Evolutionary conservation across 192 early-diverging fungal genomes (phyloP), one percentile per base, ranked within the genome.

Genomic region (Diversispora epigaea): DNA sequence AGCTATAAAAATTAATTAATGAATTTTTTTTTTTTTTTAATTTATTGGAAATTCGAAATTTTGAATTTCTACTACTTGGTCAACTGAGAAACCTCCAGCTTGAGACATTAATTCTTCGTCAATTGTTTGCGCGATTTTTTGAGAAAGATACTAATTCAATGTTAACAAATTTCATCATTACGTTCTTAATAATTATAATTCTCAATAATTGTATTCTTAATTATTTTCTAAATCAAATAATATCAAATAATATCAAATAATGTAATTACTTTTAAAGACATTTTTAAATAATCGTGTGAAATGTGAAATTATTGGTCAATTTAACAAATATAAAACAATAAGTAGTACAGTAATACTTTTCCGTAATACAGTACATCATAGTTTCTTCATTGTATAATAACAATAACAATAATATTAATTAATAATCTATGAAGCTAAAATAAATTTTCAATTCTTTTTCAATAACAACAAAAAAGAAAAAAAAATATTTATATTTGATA

Each of bases 51-150:
- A 17, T 57, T 40, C 21, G 9, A 44, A 40, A 17, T 9, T 9
- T 76, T 86, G 86, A 6, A 91, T 73, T 78, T 90, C 86, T 80
- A 89, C 88, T 6, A 96, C 86, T 84, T 98, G 97, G 46, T 95
- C 93, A 25, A 99, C 86, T 0, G 89, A 84, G 80, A 95, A 99
- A n/a, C 91, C 89, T 43, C 84, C 88, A 41, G 85, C 75, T 0
- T 84, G 79, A 21, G 88, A 87, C 93, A 98, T 95, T 68, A 98
- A 86, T 46, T 93, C 91, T 46, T 87, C 89, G 73, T 98, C 96
- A 43, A 98, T 84, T 14, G 83, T 77, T 80, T 91, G 87, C 0
- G 93, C 91, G 9, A 86, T 77, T 40, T 80, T 83, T 78, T 92
- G 91, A n/a, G 84, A 74, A 9, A 90, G 72, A 79, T 80, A 86